These are phyloP conservation scores for Schwanniomyces pseudopolymorphus DNA, from an alignment of 805 yeast genomes.

Conservation along the genomic window DNA sequence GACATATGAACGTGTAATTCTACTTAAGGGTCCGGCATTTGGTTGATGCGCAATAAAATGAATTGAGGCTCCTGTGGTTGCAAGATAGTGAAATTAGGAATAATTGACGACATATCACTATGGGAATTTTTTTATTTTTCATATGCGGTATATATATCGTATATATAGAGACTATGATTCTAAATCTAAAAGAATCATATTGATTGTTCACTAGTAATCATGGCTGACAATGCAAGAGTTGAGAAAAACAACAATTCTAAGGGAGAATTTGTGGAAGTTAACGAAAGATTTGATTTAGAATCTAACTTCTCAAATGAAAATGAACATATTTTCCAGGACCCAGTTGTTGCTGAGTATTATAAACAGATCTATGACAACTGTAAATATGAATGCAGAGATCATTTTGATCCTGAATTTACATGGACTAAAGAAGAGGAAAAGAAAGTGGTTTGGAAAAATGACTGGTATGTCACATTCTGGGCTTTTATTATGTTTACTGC, in stretches of 20 bases:
- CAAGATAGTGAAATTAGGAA: not conserved
- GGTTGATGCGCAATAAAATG: not conserved
- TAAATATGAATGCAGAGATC: constrained; percentile 53
- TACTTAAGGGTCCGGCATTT: not conserved
- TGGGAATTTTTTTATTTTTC: not conserved
- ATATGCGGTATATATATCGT: too few relatives aligned
- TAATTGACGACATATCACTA: not conserved
- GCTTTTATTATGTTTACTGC: constrained; percentile 61
- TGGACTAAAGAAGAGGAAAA: constrained; percentile 58
- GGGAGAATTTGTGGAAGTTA: not conserved
- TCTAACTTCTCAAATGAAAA: constrained; percentile 5
- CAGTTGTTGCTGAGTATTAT: constrained; percentile 47
- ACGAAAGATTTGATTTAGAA: constrained; percentile 4
- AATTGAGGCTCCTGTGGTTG: constrained; percentile 1
- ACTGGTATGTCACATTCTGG: constrained; percentile 54
- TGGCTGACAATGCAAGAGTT: not conserved
- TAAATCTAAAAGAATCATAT: too few relatives aligned
- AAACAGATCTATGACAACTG: constrained; percentile 44
- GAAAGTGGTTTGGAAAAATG: constrained; percentile 49
- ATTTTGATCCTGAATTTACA: constrained; percentile 56
- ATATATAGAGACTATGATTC: too few relatives aligned
- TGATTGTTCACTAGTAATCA: too few relatives aligned
- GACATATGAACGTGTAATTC: too few relatives aligned
- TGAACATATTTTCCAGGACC: constrained; percentile 39
- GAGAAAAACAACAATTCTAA: not conserved